Base-by-base conservation (phyloP, 192 early-diverging fungal species). In the Diversispora epigaea region DNA sequence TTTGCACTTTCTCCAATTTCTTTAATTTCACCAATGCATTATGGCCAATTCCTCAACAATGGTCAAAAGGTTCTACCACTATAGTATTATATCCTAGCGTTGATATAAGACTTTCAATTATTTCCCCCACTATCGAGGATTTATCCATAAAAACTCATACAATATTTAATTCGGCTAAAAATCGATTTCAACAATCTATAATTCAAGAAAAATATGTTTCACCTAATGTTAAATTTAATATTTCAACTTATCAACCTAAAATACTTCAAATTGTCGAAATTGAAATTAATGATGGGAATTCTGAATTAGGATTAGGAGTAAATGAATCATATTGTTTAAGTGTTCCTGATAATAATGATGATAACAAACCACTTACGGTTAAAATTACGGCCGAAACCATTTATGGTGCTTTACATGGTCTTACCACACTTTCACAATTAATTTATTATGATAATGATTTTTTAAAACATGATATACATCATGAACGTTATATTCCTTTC, bases 301-400 rank as follows among this genome's bases (percentile, higher is more conserved):
- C 40, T 10, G 77, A 81, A 6, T 83, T 89, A 12, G 64, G 68
- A 40, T 68, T 89, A 32, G 85, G 82, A 49, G 86, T 82, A 1
- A 86, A 91, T 76, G 89, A 91, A 80, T 88, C 86, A 32, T 91
- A 91, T 75, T 79, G 78, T 43, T 82, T 91, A 69, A 81, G 78
- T 25, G 81, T 91, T 19, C 88, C 89, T 3, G 14, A 1, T 58
- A 52, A 15, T 7, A 44, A 1, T 15, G 21, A 52, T 39, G 19
- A 69, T 15, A 10, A 69, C 17, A 25, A 22, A 54, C 45, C 44
- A 25, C 50, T 76, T 0, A 75, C 66, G 21, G 73, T 76, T 62
- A 8, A 66, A 25, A 72, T 86, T 41, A 73, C 71, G 47, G 82
- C 86, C 0, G 19, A 73, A 19, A 82, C 77, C n/a, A 52, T 80